These are phyloP conservation scores for Maudiozyma pseudohumilis DNA, from an alignment of 805 yeast genomes.

Conservation along the genomic window DNA sequence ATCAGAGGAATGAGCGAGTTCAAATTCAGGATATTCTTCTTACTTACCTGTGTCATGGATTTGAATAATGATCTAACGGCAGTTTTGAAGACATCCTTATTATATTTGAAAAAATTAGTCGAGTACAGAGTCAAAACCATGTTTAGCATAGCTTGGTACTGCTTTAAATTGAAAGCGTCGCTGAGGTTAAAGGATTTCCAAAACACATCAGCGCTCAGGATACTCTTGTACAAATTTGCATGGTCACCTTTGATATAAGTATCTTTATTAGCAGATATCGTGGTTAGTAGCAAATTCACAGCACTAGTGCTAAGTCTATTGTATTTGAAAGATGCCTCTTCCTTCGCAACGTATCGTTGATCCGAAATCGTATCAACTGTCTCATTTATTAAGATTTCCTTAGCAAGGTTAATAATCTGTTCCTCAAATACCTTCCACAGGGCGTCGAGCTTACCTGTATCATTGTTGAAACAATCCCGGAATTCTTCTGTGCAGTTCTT, in stretches of 20 bases:
- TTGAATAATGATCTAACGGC: conserved; percentile 27
- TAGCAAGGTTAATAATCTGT: conserved; percentile 46
- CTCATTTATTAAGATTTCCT: conserved; percentile 46
- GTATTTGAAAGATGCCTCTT: conserved; percentile 58
- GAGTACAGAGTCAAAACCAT: conserved; percentile 29
- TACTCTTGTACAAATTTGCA: conserved; percentile 18
- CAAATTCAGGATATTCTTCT: conserved; percentile 34
- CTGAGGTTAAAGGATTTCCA: conserved; percentile 35
- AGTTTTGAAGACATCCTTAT: conserved; percentile 27
- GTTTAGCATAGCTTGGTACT: conserved; percentile 35
- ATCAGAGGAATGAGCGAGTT: conserved; percentile 40
- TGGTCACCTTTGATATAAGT: conserved; percentile 5
- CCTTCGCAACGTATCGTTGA: conserved; percentile 54
- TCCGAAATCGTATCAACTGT: conserved; percentile 60
- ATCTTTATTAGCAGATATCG: conserved; percentile 15
- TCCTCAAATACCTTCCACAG: conserved; percentile 52
- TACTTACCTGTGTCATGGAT: conserved; percentile 23
- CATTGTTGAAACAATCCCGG: conserved; percentile 44
- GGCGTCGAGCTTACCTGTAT: conserved; percentile 42
- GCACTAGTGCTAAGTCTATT: conserved; percentile 45
- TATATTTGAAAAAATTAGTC: conserved; percentile 9
- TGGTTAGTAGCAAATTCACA: conserved; percentile 36
- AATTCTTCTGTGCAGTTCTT: conserved; percentile 40
- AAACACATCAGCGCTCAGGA: conserved; percentile 35
- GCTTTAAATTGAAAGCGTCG: conserved; percentile 31